phyloP scores from a whole-genome alignment of 1,139 yeast species.

The Blastobotrys apis region DNA sequence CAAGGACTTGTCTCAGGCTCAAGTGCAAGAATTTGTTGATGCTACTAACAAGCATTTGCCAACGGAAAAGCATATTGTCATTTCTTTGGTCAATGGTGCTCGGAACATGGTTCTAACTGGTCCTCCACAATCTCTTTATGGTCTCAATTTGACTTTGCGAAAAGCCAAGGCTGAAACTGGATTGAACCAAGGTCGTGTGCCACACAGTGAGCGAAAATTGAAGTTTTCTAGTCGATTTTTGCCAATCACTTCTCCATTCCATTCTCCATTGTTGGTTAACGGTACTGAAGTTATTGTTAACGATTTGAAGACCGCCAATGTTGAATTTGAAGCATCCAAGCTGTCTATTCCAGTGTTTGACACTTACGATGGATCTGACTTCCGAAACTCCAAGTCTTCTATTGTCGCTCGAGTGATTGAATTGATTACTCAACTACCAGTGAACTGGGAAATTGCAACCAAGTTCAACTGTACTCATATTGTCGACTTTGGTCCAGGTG shows the following conservation, averaged over 20 bases:
- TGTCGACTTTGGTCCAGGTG: conserved; percentile 98
- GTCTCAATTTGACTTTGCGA: conserved; percentile 86
- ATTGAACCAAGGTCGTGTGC: conserved; percentile 90
- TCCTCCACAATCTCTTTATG: conserved; percentile 98
- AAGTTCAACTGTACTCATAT: conserved; percentile 77
- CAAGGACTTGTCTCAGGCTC: conserved; percentile 75
- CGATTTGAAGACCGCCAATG: conserved; percentile 57
- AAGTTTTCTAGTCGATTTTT: conserved; percentile 89
- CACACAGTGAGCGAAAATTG: conserved; percentile 87
- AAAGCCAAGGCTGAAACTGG: conserved; percentile 94
- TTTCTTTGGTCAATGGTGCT: conserved; percentile 92
- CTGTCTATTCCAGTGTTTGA: conserved; percentile 86
- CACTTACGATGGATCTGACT: conserved; percentile 79
- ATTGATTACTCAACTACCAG: conserved; percentile 84
- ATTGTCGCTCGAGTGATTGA: conserved; percentile 64
- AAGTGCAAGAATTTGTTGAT: conserved; percentile 74
- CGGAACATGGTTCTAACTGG: conserved; percentile 94
- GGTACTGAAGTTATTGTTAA: conserved; percentile 64
- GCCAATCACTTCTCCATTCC: conserved; percentile 96
- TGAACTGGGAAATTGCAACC: conserved; percentile 92
- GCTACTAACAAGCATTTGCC: conserved; percentile 94
- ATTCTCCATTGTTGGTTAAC: conserved; percentile 73
- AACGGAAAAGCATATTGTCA: conserved; percentile 79
- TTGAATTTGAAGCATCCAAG: conserved; percentile 52
- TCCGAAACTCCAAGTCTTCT: conserved; percentile 49